Conservation (phyloP, 2,329 filamentous ascomycete species). For the Xylaria sp. region DNA sequence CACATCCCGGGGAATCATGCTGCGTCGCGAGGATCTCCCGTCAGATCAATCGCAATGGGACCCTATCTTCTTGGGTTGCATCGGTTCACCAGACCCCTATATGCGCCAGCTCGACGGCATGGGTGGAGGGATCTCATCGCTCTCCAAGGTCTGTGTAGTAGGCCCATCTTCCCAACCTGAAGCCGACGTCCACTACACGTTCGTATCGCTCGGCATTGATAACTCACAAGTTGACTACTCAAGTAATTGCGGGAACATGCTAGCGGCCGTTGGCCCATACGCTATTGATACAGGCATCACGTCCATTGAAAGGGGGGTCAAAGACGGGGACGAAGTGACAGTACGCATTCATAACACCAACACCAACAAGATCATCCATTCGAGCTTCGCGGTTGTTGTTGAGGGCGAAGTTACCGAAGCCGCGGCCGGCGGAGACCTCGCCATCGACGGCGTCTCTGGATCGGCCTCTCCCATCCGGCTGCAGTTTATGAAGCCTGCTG, state of each 20-base stretch:
- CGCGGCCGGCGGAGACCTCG: slow-evolving; percentile 50
- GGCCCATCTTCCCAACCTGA: slow-evolving; percentile 56
- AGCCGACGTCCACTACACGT: slow-evolving; percentile 49
- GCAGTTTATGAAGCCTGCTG: slow-evolving; percentile 54
- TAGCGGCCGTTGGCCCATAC: slow-evolving; percentile 66
- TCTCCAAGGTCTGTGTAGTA: slow-evolving; percentile 76
- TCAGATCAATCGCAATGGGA: slow-evolving; percentile 50
- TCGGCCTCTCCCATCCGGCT: slow-evolving; percentile 52
- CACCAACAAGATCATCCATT: slow-evolving; percentile 51
- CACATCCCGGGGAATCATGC: slow-evolving; percentile 49
- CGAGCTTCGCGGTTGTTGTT: slow-evolving; percentile 51
- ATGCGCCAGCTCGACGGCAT: slow-evolving; percentile 78
- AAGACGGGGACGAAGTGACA: background rate
- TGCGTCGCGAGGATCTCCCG: slow-evolving; percentile 53
- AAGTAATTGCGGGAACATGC: slow-evolving; percentile 72
- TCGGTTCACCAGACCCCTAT: slow-evolving; percentile 63
- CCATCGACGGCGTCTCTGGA: slow-evolving; percentile 56
- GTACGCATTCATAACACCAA: slow-evolving; percentile 50
- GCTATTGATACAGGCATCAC: slow-evolving; percentile 63
- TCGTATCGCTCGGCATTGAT: slow-evolving; percentile 65
- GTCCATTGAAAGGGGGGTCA: slow-evolving; percentile 48
- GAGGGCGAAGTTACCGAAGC: slow-evolving; percentile 41
- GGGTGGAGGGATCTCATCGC: slow-evolving; percentile 71
- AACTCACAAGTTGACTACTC: slow-evolving; percentile 64
- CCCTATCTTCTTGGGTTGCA: slow-evolving; percentile 44